Evolutionary conservation across 129 eudicot species (phyloP).

Genomic region (Heracleum sosnowskyi): DNA sequence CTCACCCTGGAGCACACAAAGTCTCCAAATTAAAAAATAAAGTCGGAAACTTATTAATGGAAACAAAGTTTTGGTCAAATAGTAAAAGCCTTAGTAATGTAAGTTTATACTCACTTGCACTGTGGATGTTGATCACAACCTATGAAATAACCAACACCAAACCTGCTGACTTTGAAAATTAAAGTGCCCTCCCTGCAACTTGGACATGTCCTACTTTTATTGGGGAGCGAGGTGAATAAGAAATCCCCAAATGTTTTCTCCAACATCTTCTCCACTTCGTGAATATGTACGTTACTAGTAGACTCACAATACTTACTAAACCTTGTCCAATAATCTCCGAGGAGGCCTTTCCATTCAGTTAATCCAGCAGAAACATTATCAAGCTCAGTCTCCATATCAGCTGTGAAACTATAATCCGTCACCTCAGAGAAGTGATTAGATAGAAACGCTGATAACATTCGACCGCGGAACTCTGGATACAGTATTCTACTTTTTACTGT

Average conservation of each 20-base stretch:
- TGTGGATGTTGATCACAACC: constrained; percentile 94
- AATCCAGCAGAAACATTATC: constrained; percentile 94
- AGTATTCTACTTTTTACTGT: constrained; percentile 47
- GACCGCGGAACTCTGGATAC: constrained; percentile 89
- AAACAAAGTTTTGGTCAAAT: background rate
- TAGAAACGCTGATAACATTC: constrained; percentile 93
- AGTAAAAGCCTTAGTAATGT: background rate
- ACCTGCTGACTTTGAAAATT: constrained; percentile 79
- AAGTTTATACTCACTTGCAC: constrained; percentile 71
- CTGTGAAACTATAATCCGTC: constrained; percentile 88
- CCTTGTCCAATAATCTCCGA: constrained; percentile 89
- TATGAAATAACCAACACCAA: constrained; percentile 83
- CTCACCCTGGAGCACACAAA: background rate
- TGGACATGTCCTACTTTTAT: constrained; percentile 73
- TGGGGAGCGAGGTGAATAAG: constrained; percentile 66
- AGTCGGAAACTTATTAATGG: background rate
- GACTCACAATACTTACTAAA: constrained; percentile 76
- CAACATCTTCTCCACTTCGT: constrained; percentile 95
- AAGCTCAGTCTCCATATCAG: constrained; percentile 95
- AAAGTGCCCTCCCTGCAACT: constrained; percentile 75
- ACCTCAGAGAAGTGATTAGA: constrained; percentile 82
- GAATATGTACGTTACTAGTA: constrained; percentile 69
- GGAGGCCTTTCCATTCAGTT: constrained; percentile 96
- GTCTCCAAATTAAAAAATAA: background rate
- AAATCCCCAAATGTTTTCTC: constrained; percentile 73